Base-by-base conservation (phyloP, 768 basidiomycete genomes). In the Grammothele lineata region DNA sequence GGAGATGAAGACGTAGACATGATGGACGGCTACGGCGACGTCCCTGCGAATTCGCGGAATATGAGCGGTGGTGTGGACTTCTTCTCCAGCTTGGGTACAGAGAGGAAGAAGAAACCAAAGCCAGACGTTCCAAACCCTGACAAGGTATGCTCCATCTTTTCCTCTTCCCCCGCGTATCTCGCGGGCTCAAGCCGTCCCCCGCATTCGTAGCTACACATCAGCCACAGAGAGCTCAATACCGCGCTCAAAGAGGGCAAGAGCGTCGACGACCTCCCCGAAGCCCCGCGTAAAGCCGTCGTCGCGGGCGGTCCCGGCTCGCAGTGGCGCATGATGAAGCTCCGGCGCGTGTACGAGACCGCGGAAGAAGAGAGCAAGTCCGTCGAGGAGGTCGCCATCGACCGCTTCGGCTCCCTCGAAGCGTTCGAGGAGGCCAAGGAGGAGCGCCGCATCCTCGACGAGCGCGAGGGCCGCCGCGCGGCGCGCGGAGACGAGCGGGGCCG, bases 251-350 rank as follows among this genome's bases (percentile, higher is more conserved):
- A 77, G 50, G 74, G 71, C 8, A 66, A 55, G 23, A 25, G 60
- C 30, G 48, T 70, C 9, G 62, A 70, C 21, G 65, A 77, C 47
- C 62, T 70, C 11, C 68, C 72, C 41, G 69, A 70, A 21, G 60
- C 74, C 3, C 58, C 69, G 40, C 66, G 74, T 5, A 80, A 76
- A 62, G 60, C 77, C 18, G 63, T 70, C 45, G 80, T 77, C 0
- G 91, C 92, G 0, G 95, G 95, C 2, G 92, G 92, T 2, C 87
- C 93, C 4, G 95, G 95, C 10, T 92, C 91, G 2, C 83, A 82
- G 61, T 99, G 96, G 95, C 83, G 96, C 14, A 98, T 98, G 96
- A 92, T 90, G 84, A 92, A 93, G 57, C 78, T 99, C 0, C 80
- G 84, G 33, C 77, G 89, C 14, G 85, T 92, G 1, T 94, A 91